Evolutionary conservation across 208 protist species (phyloP), one percentile per base, ranked within the genome.

Genomic region (Trypanosoma avium): DNA sequence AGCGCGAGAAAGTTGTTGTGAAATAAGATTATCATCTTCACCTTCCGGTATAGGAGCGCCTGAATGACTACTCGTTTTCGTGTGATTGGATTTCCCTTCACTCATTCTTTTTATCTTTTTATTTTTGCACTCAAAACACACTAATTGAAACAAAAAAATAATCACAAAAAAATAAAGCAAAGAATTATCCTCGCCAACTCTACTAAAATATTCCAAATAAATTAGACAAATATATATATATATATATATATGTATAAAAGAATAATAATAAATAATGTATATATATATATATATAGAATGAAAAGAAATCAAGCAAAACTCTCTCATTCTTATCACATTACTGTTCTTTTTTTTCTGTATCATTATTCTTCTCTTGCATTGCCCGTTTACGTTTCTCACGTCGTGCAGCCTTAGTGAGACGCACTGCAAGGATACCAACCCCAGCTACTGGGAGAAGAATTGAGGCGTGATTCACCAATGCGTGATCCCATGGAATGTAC

Each of bases 401-500:
- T 24, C 27, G 61, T 43, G 68, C 73, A 8, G 69, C 61, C 0
- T 79, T 15, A 21, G 61, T 10, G n/a, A 81, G 70, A 21, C 79
- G 81, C 19, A 80, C 15, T 12, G 58, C 52, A 17, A 94, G 46
- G 10, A 88, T 55, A 8, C 53, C 46, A 22, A 74, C 46, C 12
- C 67, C 67, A 17, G 83, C 1, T 43, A 87, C 62, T 0, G 87
- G 87, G 53, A 89, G 32, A 33, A 93, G 60, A 40, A 93, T 75
- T 19, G 80, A 70, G 15, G 80, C n/a, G 47, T 91, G 88, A 33
- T 61, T 80, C 36, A 90, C 61, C 0, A 91, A 5, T 9, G 68
- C 61, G 56, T 94, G 84, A 42, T 94, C 88, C 64, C 63, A 82
- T 30, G 88, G 88, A 49, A 90, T 86, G 74, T 87, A 89, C 38